Evolutionary conservation across 2,329 filamentous ascomycete species (phyloP), one percentile per base, ranked within the genome.

Genomic region (Cladosporium sp.): DNA sequence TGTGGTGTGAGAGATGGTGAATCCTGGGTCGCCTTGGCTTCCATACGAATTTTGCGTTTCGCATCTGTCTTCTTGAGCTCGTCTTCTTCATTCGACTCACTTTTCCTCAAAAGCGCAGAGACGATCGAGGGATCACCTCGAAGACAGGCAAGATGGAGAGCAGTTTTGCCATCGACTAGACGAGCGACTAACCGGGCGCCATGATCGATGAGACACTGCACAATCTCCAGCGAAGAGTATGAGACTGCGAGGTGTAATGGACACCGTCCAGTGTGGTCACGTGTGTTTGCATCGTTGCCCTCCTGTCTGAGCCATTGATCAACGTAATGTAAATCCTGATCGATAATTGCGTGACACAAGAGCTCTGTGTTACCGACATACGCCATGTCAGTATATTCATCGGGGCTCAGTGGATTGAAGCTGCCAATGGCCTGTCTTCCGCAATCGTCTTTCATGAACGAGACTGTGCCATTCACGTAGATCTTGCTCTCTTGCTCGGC

Each of bases 381-480:
- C 0, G 90, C 90, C 90, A 95, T 94, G 64, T 92, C 89, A 0
- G 90, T 94, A 89, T 90, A 95, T 68, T 94, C 90, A 52, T 90
- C 82, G 42, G 90, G 86, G 0, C 88, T 92, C 38, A 93, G 80
- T 0, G 90, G 91, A 66, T 94, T 88, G 75, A 95, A 95, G 42
- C 81, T 84, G 25, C 85, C 85, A 64, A 88, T 86, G 38, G 80
- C 75, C 73, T 94, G 91, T 58, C 91, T 82, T 17, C 91, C 91
- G 1, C 91, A 89, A 65, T 96, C 84, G 66, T 96, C 90, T 62
- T 87, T 87, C 65, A 94, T 78, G 72, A 95, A 95, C 0, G 80
- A 78, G 9, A 94, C 80, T 20, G 82, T 80, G 8, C 90, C 90
- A 2, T 86, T 89, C 20, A 96, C 84, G 68, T 90, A 93, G 4